These are phyloP conservation scores for Nigrospora osmanthi DNA, from an alignment of 2,329 filamentous ascomycete genomes.

Conservation along the genomic window DNA sequence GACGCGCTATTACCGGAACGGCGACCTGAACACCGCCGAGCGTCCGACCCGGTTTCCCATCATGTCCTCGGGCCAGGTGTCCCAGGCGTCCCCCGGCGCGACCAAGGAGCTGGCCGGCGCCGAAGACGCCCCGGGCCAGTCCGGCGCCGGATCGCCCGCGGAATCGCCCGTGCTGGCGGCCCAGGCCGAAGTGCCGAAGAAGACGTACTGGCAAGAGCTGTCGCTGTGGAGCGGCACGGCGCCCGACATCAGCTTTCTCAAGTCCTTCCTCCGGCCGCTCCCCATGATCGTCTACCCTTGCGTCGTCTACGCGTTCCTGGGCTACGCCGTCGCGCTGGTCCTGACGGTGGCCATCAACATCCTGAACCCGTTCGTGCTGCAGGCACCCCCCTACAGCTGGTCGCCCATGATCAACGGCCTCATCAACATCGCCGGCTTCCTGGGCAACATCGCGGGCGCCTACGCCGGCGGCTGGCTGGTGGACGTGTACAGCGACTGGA, in stretches of 20 bases:
- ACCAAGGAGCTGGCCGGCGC: no score
- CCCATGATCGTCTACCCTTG: constrained; percentile 21
- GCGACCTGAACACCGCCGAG: background rate
- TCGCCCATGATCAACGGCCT: constrained; percentile 20
- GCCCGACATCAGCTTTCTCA: constrained; percentile 13
- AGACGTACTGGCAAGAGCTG: constrained; percentile 16
- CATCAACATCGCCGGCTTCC: constrained; percentile 21
- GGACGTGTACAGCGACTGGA: constrained; percentile 31
- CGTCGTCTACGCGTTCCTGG: constrained; percentile 20
- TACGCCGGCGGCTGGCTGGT: constrained; percentile 33
- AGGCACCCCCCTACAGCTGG: constrained; percentile 21
- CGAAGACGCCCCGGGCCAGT: no score
- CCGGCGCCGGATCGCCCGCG: no score
- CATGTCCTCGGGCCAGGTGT: no score
- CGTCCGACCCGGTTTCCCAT: no score
- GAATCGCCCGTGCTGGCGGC: no score
- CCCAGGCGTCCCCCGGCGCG: no score
- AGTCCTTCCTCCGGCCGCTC: constrained; percentile 19
- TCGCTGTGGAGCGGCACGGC: constrained; percentile 16
- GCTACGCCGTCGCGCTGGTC: constrained; percentile 20
- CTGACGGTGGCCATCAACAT: constrained; percentile 21
- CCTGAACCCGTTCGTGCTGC: constrained; percentile 22
- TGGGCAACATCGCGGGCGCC: constrained; percentile 34
- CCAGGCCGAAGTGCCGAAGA: constrained; percentile 7
- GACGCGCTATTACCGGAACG: constrained; percentile 12